These are phyloP conservation scores for Coemansia guatemalensis DNA, from an alignment of 192 early-diverging fungal species.

Conservation along the genomic window DNA sequence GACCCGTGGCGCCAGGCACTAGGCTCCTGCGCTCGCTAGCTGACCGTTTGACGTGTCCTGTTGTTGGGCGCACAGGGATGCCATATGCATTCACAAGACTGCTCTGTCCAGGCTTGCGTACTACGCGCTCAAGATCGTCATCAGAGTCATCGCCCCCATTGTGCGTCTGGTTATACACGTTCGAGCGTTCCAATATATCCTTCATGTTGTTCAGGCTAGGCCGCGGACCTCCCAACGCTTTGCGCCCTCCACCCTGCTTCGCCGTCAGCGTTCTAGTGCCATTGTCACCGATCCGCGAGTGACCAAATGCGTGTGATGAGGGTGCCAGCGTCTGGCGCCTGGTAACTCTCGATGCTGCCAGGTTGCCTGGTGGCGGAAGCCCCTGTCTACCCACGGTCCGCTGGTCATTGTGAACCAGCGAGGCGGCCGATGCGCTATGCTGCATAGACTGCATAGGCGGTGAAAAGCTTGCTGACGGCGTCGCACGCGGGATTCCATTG, in stretches of 20 bases:
- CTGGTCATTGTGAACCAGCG: slow-evolving; percentile 2
- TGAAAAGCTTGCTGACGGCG: slow-evolving; percentile 18
- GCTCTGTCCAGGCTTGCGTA: slow-evolving; percentile 34
- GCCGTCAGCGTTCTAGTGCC: slow-evolving; percentile 13
- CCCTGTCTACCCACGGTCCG: slow-evolving; percentile 24
- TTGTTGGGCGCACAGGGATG: slow-evolving; percentile 32
- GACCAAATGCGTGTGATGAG: slow-evolving; percentile 10
- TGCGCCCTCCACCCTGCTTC: slow-evolving; percentile 15
- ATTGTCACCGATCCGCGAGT: slow-evolving; percentile 11
- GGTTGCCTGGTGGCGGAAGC: slow-evolving; percentile 25
- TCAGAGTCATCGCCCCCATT: slow-evolving; percentile 25
- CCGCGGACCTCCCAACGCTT: slow-evolving; percentile 16
- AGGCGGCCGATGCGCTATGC: slow-evolving; percentile 8
- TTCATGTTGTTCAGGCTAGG: slow-evolving; percentile 25
- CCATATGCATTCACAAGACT: slow-evolving; percentile 48
- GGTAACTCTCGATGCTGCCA: slow-evolving; percentile 8
- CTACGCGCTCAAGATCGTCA: slow-evolving; percentile 48
- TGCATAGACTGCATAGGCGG: slow-evolving; percentile 28
- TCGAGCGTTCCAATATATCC: slow-evolving; percentile 38
- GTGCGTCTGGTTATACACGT: slow-evolving; percentile 23
- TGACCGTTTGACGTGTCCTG: slow-evolving; percentile 23
- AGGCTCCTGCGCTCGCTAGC: slow-evolving; percentile 39
- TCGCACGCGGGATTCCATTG: slow-evolving; percentile 31
- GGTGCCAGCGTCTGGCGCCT: slow-evolving; percentile 41
- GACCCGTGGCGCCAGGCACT: slow-evolving; percentile 3